phyloP scores from a whole-genome alignment of 371 early-diverging fungal genomes.

The Haplosporangium sp. region DNA sequence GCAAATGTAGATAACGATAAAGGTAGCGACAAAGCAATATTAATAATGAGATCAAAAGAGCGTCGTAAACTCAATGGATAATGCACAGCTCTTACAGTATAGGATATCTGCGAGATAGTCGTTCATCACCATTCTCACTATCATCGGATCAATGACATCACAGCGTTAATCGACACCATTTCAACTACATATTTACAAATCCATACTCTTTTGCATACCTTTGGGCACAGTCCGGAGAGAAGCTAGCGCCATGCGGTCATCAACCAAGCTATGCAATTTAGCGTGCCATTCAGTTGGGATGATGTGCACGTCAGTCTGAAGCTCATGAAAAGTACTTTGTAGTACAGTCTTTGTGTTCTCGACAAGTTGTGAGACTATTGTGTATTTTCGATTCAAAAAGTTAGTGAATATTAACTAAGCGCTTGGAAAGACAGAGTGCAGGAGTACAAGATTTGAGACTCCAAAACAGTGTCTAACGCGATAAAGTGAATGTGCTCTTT shows the following conservation, averaged over 20 bases:
- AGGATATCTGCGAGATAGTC: slow-evolving; percentile 61
- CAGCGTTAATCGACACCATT: neutral
- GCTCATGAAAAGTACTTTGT: slow-evolving; percentile 59
- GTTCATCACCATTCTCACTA: slow-evolving; percentile 61
- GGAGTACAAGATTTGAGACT: too few relatives aligned
- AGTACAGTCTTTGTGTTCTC: slow-evolving; percentile 65
- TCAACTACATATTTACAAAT: too few relatives aligned
- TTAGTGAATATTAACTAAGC: too few relatives aligned
- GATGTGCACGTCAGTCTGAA: slow-evolving; percentile 60
- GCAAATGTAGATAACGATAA: neutral
- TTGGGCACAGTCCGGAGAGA: slow-evolving; percentile 62
- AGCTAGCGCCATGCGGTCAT: slow-evolving; percentile 57
- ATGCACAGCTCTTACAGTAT: slow-evolving; percentile 52
- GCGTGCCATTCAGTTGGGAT: slow-evolving; percentile 76
- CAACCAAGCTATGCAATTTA: slow-evolving; percentile 64
- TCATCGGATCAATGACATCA: neutral
- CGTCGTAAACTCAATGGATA: neutral
- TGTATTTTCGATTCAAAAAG: neutral
- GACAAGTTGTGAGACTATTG: slow-evolving; percentile 61
- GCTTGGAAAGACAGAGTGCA: too few relatives aligned
- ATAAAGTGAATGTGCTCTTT: neutral
- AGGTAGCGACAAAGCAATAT: neutral
- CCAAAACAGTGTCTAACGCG: too few relatives aligned
- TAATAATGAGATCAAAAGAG: too few relatives aligned
- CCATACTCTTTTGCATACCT: slow-evolving; percentile 20